Evolutionary conservation across 495 filamentous ascomycete species (phyloP), one percentile per base, ranked within the genome.

Genomic region (Tetracladium marchalianum): DNA sequence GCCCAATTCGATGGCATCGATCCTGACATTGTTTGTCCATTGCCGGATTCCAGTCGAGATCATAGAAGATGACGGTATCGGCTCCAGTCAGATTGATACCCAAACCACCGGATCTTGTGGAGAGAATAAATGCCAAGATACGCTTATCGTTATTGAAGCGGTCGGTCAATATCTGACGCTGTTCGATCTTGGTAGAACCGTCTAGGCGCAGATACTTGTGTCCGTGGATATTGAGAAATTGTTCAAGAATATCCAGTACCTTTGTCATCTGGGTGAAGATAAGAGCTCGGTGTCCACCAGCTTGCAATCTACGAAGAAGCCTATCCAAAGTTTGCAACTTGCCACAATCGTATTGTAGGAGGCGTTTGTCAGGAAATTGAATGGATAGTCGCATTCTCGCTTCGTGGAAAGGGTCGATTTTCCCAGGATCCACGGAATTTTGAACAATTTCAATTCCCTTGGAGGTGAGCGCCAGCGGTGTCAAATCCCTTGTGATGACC

Each of bases 1-100:
- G 93, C 2, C 93, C 93, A 56, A 99, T 99, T 43, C 93, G 89
- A 62, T 99, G 93, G 52, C 86, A 90, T 52, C 93, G 83, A 60
- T 99, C 93, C 65, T 97, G 93, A 60, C 93, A 99, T 63, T 99
- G 93, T 58, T 95, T 95, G 64, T 99, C 93, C 93, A 99, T 99
- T 10, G 93, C 93, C 0, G 93, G 93, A 54, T 99, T 99, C 93
- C 93, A 99, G 65, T 99, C 93, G 36, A 95, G 77, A 62, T 99
- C 93, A 66, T 99, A 99, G 67, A 99, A 99, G 57, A 99, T 97
- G 57, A 99, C 93, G 0, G 92, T 94, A 62, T 96, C 92, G 18
- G 93, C 93, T 31, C 92, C 93, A 0, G 92, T 97, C 12, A 99
- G 69, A 57, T 98, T 98, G 66, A 94, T 95, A 41, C 93, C 93